Evolutionary conservation across 805 yeast species (phyloP).

Genomic region (Lachancea fermentati): DNA sequence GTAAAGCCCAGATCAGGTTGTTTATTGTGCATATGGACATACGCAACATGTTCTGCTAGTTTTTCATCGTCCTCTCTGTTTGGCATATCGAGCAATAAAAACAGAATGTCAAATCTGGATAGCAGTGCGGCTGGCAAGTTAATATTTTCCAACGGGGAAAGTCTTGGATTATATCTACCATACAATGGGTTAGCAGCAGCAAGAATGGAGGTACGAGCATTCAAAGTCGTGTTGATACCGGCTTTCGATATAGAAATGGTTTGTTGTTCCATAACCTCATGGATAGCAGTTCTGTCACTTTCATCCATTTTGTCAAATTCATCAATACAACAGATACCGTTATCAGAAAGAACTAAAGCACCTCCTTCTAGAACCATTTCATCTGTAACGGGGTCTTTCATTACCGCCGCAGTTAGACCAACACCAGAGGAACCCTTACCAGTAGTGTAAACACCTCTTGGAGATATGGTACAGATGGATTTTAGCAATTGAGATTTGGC

Average conservation of each 20-base stretch:
- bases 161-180: constrained; percentile 85
- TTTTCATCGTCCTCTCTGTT: constrained; percentile 71
- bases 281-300: constrained; percentile 92
- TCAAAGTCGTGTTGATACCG: constrained; percentile 91
- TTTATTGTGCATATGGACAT: constrained; percentile 86
- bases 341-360: constrained; percentile 92
- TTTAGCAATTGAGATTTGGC: constrained; percentile 95
- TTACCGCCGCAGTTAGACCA: constrained; percentile 97
- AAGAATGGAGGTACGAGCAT: constrained; percentile 89
- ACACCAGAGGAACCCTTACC: constrained; percentile 99
- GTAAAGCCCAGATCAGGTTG: constrained; percentile 75
- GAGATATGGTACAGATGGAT: constrained; percentile 86
- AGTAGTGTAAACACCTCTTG: constrained; percentile 94
- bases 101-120: constrained; percentile 90
- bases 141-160: constrained; percentile 92
- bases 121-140: constrained; percentile 93
- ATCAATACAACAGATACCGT: constrained; percentile 97
- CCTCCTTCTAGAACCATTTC: constrained; percentile 99
- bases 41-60: constrained; percentile 90
- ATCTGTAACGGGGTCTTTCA: constrained; percentile 98
- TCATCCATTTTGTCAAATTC: constrained; percentile 99
- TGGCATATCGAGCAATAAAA: constrained; percentile 81
- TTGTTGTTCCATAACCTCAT: constrained; percentile 99
- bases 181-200: constrained; percentile 99
- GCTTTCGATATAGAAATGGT: constrained; percentile 97